Percentiles rank a stretch among this genome's conserved stretches.
These are phyloP conservation scores for Tulasnella sp. DNA, from an alignment of 768 basidiomycete genomes.

Conservation along the genomic window DNA sequence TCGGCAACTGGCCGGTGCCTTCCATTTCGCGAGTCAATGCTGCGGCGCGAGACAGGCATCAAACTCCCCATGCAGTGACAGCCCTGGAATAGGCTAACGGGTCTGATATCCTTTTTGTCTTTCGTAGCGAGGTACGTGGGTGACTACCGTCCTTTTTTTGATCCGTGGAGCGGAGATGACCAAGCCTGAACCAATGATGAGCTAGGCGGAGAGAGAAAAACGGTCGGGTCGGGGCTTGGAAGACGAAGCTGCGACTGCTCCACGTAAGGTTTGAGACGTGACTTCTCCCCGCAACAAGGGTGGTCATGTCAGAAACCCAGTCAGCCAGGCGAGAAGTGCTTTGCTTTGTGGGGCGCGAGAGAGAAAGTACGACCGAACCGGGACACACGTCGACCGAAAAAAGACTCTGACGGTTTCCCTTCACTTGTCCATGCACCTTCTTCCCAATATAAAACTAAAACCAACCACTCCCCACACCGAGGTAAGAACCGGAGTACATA, in stretches of 20 bases:
- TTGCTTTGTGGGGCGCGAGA: background rate
- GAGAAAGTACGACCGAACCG: background rate
- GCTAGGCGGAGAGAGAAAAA: background rate
- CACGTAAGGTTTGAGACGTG: background rate
- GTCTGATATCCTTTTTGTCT: background rate
- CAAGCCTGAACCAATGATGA: background rate
- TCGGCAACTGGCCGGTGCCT: background rate
- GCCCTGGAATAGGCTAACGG: background rate
- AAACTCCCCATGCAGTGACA: background rate
- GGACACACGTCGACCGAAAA: background rate
- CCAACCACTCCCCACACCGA: background rate
- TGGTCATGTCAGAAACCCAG: background rate
- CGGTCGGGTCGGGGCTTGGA: background rate
- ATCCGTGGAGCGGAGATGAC: constrained; percentile 2
- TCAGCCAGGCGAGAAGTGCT: background rate
- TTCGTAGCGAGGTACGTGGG: background rate
- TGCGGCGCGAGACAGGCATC: background rate
- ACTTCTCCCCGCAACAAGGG: background rate
- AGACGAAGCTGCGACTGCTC: background rate
- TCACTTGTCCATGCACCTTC: background rate
- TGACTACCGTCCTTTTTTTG: background rate
- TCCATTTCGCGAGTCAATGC: background rate
- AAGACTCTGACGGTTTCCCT: background rate
- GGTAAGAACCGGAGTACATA: background rate
- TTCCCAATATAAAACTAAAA: background rate